These are phyloP conservation scores for Clathrospora elynae DNA, from an alignment of 2,329 filamentous ascomycete genomes.

Conservation along the genomic window DNA sequence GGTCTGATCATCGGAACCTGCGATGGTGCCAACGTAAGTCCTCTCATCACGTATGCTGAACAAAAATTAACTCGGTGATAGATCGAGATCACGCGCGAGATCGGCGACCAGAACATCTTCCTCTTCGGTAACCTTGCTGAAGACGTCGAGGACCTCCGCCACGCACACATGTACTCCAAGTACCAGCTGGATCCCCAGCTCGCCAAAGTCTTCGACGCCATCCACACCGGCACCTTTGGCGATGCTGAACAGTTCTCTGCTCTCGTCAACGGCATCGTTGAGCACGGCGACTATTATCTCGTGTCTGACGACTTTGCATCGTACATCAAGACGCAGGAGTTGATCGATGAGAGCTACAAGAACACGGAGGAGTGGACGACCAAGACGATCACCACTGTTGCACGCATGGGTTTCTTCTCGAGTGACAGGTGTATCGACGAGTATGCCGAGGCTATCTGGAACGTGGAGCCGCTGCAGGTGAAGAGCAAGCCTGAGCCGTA, in stretches of 20 bases:
- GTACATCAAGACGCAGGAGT: constrained; percentile 86
- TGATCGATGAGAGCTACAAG: constrained; percentile 90
- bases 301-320: constrained; percentile 97
- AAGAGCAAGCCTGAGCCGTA: constrained; percentile 37
- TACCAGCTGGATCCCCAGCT: constrained; percentile 80
- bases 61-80: constrained; percentile 34
- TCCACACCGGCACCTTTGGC: constrained; percentile 81
- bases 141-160: constrained; percentile 94
- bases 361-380: constrained; percentile 91
- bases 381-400: constrained; percentile 86
- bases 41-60: not conserved
- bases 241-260: constrained; percentile 78
- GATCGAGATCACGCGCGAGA: constrained; percentile 97
- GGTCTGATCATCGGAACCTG: constrained; percentile 97
- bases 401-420: constrained; percentile 96
- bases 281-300: constrained; percentile 96
- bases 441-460: constrained; percentile 98
- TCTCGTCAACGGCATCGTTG: constrained; percentile 80
- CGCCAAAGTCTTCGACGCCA: constrained; percentile 79
- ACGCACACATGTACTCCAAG: constrained; percentile 81
- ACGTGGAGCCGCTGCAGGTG: constrained; percentile 77
- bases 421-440: constrained; percentile 95
- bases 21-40: constrained; percentile 90
- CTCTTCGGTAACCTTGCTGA: constrained; percentile 95
- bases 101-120: constrained; percentile 97